These are phyloP conservation scores for Apophysomyces elegans DNA, from an alignment of 371 early-diverging fungal species.

Conservation along the genomic window DNA sequence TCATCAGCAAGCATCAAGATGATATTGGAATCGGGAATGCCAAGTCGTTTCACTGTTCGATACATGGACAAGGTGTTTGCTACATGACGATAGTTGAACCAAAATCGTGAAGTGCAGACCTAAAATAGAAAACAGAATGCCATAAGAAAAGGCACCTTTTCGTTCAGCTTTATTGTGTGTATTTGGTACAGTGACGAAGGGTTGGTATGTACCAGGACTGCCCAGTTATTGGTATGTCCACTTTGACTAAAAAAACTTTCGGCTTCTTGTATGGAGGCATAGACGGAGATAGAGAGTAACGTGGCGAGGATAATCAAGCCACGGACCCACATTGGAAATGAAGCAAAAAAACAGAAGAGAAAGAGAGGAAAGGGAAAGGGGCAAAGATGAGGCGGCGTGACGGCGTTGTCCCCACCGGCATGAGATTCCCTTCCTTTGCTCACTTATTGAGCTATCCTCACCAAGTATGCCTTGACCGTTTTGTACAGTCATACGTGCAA, in stretches of 20 bases:
- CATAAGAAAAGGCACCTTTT: neutral
- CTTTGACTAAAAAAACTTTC: constrained; percentile 63
- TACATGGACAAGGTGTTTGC: constrained; percentile 96
- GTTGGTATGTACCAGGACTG: constrained; percentile 75
- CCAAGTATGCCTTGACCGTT: too few species aligned
- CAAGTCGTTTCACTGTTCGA: constrained; percentile 96
- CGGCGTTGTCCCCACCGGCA: too few species aligned
- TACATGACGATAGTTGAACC: constrained; percentile 97
- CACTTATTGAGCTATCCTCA: too few species aligned
- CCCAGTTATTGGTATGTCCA: constrained; percentile 96
- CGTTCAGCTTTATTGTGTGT: too few species aligned
- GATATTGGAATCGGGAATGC: constrained; percentile 97
- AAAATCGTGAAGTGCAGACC: constrained; percentile 96
- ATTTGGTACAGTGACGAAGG: neutral
- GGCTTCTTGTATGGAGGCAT: constrained; percentile 21
- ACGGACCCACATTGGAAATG: neutral
- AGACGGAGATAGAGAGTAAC: neutral
- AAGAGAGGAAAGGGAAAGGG: neutral
- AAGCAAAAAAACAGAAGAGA: too few species aligned
- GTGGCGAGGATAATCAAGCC: constrained; percentile 13
- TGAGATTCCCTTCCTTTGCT: too few species aligned
- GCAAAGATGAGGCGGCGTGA: too few species aligned
- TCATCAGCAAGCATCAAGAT: constrained; percentile 98
- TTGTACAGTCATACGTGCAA: too few species aligned
- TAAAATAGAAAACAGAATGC: constrained; percentile 24